Conservation (phyloP, 2,329 filamentous ascomycete species). For the Curvularia sp. region DNA sequence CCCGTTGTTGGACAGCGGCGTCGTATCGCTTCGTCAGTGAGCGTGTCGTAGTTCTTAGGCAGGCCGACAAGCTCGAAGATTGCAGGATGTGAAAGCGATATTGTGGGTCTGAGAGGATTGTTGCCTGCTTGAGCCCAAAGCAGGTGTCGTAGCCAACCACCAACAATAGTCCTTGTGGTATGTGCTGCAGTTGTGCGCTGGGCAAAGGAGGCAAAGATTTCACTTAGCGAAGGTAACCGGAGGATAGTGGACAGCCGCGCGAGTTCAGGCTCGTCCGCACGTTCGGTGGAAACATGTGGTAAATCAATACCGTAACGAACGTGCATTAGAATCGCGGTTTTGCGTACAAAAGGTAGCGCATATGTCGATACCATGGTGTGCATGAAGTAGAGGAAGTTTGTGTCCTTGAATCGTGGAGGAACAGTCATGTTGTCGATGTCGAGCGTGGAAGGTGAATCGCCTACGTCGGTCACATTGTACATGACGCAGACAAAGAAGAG, state of each 20-base stretch:
- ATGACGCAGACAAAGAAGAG: conserved; percentile 45
- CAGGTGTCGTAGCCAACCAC: conserved; percentile 78
- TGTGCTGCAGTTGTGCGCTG: conserved; percentile 38
- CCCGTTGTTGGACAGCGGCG: conserved; percentile 86
- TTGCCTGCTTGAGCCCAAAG: conserved; percentile 49
- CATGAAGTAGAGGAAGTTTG: conserved; percentile 47
- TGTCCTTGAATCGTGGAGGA: conserved; percentile 36
- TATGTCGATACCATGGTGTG: conserved; percentile 72
- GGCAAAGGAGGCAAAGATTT: conserved; percentile 71
- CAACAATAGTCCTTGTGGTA: conserved; percentile 60
- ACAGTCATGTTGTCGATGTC: conserved; percentile 37
- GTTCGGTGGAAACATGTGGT: conserved; percentile 64
- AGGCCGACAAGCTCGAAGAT: conserved; percentile 95
- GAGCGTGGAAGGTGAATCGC: conserved; percentile 33
- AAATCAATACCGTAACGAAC: conserved; percentile 90
- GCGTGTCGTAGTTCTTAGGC: conserved; percentile 86
- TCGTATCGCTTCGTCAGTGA: conserved; percentile 90
- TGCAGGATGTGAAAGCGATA: conserved; percentile 76
- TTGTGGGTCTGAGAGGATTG: conserved; percentile 52
- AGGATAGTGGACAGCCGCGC: conserved; percentile 80
- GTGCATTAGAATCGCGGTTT: conserved; percentile 81
- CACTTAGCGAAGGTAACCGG: conserved; percentile 77
- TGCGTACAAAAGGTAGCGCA: conserved; percentile 87
- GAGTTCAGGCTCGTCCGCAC: conserved; percentile 76
- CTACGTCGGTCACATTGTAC: conserved; percentile 37